Percentiles rank a stretch among this genome's conserved stretches.
phyloP scores from a whole-genome alignment of 2,329 filamentous ascomycete genomes.

The Colletotrichum neosansevieriae region DNA sequence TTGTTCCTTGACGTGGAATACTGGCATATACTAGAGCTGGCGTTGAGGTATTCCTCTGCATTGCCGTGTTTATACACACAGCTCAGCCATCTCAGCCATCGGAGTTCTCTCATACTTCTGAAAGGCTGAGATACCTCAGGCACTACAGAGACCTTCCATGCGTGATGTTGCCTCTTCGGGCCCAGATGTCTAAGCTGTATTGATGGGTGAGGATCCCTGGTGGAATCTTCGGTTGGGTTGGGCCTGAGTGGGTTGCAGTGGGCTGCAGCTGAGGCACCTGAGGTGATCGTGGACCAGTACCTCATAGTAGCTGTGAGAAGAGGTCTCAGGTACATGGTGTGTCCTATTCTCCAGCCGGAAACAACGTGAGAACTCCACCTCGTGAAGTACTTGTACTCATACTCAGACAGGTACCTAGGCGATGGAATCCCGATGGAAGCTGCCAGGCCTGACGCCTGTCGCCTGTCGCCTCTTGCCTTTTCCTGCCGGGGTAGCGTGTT shows the following conservation, averaged over 20 bases:
- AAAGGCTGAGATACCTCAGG: no score
- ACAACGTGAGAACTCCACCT: fast-evolving
- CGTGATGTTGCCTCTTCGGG: neutral
- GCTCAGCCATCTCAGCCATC: neutral
- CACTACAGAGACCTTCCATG: neutral
- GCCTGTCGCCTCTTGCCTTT: neutral
- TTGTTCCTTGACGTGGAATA: neutral
- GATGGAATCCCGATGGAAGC: constrained; percentile 36
- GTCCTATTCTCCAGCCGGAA: neutral
- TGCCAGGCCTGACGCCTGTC: constrained; percentile 1
- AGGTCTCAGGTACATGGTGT: neutral
- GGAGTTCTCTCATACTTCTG: neutral
- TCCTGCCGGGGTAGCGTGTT: neutral
- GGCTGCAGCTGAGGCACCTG: constrained; percentile 16
- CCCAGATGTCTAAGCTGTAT: neutral
- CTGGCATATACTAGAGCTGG: neutral
- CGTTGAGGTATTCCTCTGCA: neutral
- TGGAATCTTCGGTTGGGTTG: neutral
- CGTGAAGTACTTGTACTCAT: constrained; percentile 5
- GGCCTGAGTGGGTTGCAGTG: constrained; percentile 11
- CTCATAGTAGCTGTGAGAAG: neutral
- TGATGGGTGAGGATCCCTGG: constrained; percentile 18
- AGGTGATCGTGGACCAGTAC: constrained; percentile 2
- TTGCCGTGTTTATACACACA: neutral
- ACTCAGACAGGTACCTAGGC: neutral